Percentiles rank a stretch among this genome's conserved stretches.
phyloP scores from a whole-genome alignment of 305 asterid genomes.

The Fraxinus latifolia region DNA sequence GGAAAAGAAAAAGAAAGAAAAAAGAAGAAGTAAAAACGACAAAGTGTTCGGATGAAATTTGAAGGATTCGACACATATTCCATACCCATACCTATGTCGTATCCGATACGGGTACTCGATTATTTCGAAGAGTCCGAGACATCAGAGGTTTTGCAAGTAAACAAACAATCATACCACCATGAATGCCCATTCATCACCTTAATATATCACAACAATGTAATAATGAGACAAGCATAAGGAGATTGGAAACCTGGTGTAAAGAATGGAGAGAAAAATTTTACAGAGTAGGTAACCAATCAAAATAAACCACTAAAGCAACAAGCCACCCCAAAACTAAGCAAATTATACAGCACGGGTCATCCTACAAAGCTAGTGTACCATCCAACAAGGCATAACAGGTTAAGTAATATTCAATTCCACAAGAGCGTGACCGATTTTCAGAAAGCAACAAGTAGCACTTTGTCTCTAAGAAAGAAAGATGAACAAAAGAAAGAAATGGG shows the following conservation, averaged over 20 bases:
- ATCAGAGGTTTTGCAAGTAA: neutral
- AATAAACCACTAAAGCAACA: neutral
- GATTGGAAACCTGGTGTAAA: neutral
- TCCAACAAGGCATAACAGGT: neutral
- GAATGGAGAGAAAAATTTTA: neutral
- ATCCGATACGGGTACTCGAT: neutral
- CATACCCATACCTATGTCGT: no score
- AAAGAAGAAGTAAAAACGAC: no score
- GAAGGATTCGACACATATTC: neutral
- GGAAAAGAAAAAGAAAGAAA: no score
- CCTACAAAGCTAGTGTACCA: neutral
- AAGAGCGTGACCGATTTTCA: neutral
- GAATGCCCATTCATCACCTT: constrained; percentile 7
- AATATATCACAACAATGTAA: constrained; percentile 6
- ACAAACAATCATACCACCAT: neutral
- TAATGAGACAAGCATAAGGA: neutral
- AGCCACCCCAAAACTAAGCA: neutral
- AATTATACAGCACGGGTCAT: neutral
- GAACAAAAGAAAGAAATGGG: neutral
- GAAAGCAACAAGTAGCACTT: neutral
- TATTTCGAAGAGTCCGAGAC: neutral
- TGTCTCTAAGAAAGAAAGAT: neutral
- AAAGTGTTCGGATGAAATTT: no score
- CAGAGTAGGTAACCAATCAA: neutral
- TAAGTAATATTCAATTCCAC: neutral